These are phyloP conservation scores for Apiospora arundinis DNA, from an alignment of 2,329 filamentous ascomycete species.

Conservation along the genomic window DNA sequence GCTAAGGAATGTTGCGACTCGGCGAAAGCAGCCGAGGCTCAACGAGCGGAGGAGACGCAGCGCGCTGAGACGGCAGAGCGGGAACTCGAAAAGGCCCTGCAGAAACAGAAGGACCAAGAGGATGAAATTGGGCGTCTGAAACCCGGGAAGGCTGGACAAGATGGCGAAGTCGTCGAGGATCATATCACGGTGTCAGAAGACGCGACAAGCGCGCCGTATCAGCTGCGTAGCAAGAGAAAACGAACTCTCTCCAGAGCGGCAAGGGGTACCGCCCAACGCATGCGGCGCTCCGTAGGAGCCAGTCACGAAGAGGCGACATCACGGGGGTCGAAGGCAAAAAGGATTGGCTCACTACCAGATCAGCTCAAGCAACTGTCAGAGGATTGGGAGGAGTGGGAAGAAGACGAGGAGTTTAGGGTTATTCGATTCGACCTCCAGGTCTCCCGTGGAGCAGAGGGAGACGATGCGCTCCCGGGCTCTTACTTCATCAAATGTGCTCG, in stretches of 20 bases:
- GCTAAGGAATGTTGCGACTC: not conserved
- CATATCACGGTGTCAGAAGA: not conserved
- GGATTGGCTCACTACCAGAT: not conserved
- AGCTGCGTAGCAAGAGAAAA: not conserved
- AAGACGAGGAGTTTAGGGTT: not conserved
- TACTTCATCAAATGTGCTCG: not conserved
- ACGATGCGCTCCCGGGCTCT: not conserved
- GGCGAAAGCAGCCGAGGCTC: not conserved
- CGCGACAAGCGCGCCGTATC: not conserved
- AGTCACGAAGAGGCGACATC: not conserved
- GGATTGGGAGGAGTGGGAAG: not conserved
- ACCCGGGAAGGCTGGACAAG: not conserved
- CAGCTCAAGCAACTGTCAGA: not conserved
- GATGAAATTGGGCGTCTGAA: not conserved
- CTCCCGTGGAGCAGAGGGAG: not conserved
- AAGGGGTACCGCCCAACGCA: not conserved
- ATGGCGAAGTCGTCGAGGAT: not conserved
- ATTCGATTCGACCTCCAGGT: not conserved
- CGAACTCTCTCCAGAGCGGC: not conserved
- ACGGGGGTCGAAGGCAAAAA: not conserved
- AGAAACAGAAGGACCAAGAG: not conserved
- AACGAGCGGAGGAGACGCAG: not conserved
- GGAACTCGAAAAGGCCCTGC: not conserved
- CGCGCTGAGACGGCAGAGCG: not conserved
- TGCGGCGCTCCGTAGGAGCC: not conserved